Evolutionary conservation across 306 rosid genomes (phyloP).

Genomic region (Ceratonia siliqua): DNA sequence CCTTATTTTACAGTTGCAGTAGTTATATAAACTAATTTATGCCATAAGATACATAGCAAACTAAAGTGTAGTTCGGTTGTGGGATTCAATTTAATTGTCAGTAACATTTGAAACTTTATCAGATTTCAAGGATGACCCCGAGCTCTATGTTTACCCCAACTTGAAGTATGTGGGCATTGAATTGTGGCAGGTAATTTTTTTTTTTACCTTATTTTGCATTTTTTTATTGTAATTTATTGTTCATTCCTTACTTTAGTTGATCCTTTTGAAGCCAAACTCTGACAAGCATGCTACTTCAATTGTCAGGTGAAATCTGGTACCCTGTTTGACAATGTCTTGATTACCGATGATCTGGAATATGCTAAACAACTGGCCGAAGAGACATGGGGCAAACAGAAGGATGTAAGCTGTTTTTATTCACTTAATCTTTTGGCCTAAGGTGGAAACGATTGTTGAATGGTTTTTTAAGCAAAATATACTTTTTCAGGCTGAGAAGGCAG

Average conservation of each 20-base stretch:
- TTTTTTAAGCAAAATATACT: slow-evolving; percentile 25
- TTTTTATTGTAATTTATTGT: no score
- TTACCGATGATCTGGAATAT: slow-evolving; percentile 82
- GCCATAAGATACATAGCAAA: neutral
- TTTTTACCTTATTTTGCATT: no score
- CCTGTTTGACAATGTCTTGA: slow-evolving; percentile 81
- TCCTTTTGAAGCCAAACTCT: slow-evolving; percentile 25
- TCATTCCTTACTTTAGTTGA: no score
- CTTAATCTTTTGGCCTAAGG: neutral
- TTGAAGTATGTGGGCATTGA: slow-evolving; percentile 94
- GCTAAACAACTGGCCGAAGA: slow-evolving; percentile 91
- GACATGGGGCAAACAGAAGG: slow-evolving; percentile 92
- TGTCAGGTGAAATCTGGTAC: slow-evolving; percentile 95
- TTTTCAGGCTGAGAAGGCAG: slow-evolving; percentile 86
- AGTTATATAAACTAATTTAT: neutral
- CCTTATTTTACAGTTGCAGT: neutral
- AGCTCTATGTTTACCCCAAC: slow-evolving; percentile 83
- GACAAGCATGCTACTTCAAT: slow-evolving; percentile 25
- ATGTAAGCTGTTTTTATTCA: slow-evolving; percentile 48
- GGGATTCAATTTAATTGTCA: neutral
- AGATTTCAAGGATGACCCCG: slow-evolving; percentile 92
- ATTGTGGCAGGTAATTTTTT: slow-evolving; percentile 84
- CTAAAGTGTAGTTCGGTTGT: neutral
- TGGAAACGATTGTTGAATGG: neutral
- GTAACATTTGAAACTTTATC: slow-evolving; percentile 34